Conservation (phyloP, 129 eudicot genomes). For the Tanacetum coccineum region DNA sequence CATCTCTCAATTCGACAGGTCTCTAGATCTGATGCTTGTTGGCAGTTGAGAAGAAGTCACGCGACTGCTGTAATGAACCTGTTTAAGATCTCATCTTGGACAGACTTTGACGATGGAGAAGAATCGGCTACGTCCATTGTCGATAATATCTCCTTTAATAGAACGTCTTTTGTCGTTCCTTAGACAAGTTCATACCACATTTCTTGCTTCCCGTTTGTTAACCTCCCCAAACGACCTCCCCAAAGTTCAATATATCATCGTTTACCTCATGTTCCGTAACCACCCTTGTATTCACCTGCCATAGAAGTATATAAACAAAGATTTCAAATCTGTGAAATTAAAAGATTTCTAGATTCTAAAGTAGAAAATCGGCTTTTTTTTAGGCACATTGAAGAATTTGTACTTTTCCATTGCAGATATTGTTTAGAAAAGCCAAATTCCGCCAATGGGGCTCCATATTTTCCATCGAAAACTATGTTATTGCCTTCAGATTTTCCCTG, state of each 20-base stretch:
- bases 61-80: too few relatives aligned
- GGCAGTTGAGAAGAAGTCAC: too few relatives aligned
- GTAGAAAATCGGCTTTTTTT: not conserved
- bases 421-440: constrained; percentile 54
- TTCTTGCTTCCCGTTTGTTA: constrained; percentile 61
- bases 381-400: not conserved
- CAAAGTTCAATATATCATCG: constrained; percentile 67
- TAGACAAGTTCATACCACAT: constrained; percentile 33
- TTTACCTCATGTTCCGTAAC: constrained; percentile 50
- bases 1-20: constrained; percentile 76
- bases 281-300: constrained; percentile 50
- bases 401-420: constrained; percentile 56
- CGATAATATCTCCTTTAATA: constrained; percentile 47
- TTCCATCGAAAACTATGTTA: constrained; percentile 67
- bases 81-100: constrained; percentile 49
- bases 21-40: constrained; percentile 57
- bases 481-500: constrained; percentile 76
- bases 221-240: constrained; percentile 59
- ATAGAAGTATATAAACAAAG: not conserved
- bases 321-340: not conserved
- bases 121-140: constrained; percentile 43
- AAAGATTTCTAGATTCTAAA: constrained; percentile 1
- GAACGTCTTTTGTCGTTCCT: constrained; percentile 46
- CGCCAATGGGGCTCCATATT: constrained; percentile 82
- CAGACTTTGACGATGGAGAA: constrained; percentile 34